A percentile compares a stretch with the other conserved stretches of the same genome.
Conservation (phyloP, 1,284 basidiomycete species). For the Schizophyllum amplum region DNA sequence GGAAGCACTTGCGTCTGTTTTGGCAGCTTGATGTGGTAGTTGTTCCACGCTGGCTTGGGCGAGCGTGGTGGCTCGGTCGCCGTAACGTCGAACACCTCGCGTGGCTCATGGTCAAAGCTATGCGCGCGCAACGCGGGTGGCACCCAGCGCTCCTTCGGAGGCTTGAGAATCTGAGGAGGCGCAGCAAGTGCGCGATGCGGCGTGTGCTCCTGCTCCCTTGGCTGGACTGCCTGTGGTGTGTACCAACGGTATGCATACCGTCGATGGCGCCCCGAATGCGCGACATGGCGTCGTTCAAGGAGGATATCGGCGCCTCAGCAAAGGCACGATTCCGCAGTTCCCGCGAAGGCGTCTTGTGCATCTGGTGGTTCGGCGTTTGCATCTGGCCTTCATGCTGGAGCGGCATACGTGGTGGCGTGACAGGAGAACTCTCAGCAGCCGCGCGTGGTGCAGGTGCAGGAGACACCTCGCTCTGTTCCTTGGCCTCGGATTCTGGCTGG, state of each 20-base stretch:
- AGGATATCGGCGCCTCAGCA: constrained; percentile 65
- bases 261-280: constrained; percentile 82
- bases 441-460: constrained; percentile 2
- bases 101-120: constrained; percentile 28
- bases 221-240: constrained; percentile 27
- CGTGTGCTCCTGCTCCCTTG: constrained; percentile 20
- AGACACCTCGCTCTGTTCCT: constrained; percentile 2
- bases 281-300: constrained; percentile 80
- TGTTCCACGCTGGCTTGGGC: constrained; percentile 46
- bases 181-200: constrained; percentile 10
- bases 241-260: constrained; percentile 34
- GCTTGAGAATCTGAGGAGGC: constrained; percentile 11
- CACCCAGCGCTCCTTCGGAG: constrained; percentile 36
- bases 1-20: constrained; percentile 31
- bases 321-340: constrained; percentile 27
- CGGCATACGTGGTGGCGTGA: too few relatives aligned
- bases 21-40: constrained; percentile 53
- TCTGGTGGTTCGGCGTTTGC: too few relatives aligned
- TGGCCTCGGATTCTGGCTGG: background rate
- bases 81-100: constrained; percentile 43
- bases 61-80: constrained; percentile 43
- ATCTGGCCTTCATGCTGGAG: constrained; percentile 17
- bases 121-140: constrained; percentile 46
- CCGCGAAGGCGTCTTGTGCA: too few relatives aligned
- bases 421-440: constrained; percentile 3